Conservation (phyloP, 2,329 filamentous ascomycete genomes). For the Tolypocladium inflatum region DNA sequence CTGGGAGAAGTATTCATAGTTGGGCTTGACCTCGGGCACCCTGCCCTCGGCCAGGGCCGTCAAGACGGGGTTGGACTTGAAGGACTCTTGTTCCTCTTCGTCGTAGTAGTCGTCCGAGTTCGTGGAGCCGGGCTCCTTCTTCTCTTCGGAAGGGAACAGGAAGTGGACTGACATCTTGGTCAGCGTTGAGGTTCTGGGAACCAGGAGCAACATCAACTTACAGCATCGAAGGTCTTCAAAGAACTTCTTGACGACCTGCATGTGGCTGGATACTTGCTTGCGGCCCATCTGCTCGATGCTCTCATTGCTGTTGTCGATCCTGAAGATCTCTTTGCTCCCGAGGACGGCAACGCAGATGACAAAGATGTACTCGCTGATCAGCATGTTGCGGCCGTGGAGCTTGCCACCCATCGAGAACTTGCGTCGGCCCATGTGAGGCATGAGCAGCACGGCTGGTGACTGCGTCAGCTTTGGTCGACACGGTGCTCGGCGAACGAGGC, state of each 20-base stretch:
- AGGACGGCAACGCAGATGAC: slow-evolving; percentile 27
- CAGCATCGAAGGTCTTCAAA: slow-evolving; percentile 53
- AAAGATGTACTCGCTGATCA: slow-evolving; percentile 59
- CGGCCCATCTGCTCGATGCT: slow-evolving; percentile 39
- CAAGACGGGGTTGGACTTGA: slow-evolving; percentile 57
- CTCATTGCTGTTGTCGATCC: slow-evolving; percentile 32
- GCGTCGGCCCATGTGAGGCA: slow-evolving; percentile 56
- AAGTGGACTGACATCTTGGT: slow-evolving; percentile 38
- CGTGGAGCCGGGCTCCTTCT: slow-evolving; percentile 49
- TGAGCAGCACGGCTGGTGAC: slow-evolving; percentile 47
- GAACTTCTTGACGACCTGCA: slow-evolving; percentile 61
- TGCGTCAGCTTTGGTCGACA: slow-evolving; percentile 9
- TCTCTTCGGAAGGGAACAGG: slow-evolving; percentile 47
- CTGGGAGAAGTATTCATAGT: slow-evolving; percentile 52
- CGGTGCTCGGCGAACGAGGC: not conserved
- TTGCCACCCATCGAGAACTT: slow-evolving; percentile 57
- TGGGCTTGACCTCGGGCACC: slow-evolving; percentile 48
- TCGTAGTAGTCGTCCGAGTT: slow-evolving; percentile 46
- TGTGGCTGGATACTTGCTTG: slow-evolving; percentile 62
- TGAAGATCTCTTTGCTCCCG: slow-evolving; percentile 32
- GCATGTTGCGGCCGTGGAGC: slow-evolving; percentile 59
- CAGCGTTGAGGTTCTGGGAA: not conserved
- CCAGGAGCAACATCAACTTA: slow-evolving; percentile 28
- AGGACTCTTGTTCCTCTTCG: slow-evolving; percentile 38
- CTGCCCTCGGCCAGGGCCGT: slow-evolving; percentile 48